These are phyloP conservation scores for Uncinocarpus reesii DNA, from an alignment of 2,329 filamentous ascomycete genomes.

Conservation along the genomic window DNA sequence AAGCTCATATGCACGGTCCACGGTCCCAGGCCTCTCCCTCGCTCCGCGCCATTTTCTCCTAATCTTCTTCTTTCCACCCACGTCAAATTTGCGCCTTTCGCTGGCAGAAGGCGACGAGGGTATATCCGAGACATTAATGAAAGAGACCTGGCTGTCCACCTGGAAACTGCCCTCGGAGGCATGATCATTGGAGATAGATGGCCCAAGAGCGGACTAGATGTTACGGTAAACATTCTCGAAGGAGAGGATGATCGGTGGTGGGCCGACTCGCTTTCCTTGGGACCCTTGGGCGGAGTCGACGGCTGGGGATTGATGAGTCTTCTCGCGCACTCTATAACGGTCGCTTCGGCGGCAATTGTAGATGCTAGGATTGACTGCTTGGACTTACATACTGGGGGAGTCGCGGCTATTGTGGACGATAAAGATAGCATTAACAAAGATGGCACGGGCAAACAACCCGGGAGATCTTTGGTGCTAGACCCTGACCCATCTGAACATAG, in stretches of 20 bases:
- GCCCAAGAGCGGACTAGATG: slow-evolving; percentile 97
- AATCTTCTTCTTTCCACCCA: slow-evolving; percentile 86
- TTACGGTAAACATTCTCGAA: slow-evolving; percentile 85
- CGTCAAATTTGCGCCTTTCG: slow-evolving; percentile 94
- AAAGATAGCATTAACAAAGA: slow-evolving; percentile 21
- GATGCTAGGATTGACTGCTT: slow-evolving; percentile 96
- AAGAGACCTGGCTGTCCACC: slow-evolving; percentile 77
- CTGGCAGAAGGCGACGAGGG: slow-evolving; percentile 67
- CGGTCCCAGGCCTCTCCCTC: slow-evolving; percentile 79
- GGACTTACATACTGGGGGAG: slow-evolving; percentile 78
- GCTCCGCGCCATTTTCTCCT: slow-evolving; percentile 82
- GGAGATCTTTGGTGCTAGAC: slow-evolving; percentile 51
- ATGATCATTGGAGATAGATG: slow-evolving; percentile 87
- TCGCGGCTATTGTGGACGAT: slow-evolving; percentile 61
- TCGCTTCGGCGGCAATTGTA: slow-evolving; percentile 80
- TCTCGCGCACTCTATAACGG: slow-evolving; percentile 82
- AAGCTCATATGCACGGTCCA: slow-evolving; percentile 92
- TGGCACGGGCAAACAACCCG: slow-evolving; percentile 21
- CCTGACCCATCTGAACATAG: slow-evolving; percentile 72
- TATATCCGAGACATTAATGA: slow-evolving; percentile 80
- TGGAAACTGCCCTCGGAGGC: slow-evolving; percentile 81
- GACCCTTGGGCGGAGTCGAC: slow-evolving; percentile 42
- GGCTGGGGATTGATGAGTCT: slow-evolving; percentile 88
- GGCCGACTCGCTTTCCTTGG: slow-evolving; percentile 40
- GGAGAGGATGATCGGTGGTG: slow-evolving; percentile 72